Evolutionary conservation across 441 rosid genomes (phyloP).

Genomic region (Corymbia citriodora): DNA sequence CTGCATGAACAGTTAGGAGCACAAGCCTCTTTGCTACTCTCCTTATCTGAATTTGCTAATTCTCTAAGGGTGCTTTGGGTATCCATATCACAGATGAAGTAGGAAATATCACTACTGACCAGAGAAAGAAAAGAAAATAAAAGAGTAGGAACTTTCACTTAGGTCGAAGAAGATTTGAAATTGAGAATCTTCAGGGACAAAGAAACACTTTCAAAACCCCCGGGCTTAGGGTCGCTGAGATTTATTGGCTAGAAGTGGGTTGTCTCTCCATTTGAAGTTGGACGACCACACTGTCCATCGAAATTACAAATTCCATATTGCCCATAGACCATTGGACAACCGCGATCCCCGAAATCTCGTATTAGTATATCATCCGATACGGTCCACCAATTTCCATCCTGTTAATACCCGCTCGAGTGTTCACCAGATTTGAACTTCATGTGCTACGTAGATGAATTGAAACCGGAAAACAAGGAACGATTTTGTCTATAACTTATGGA

Average conservation of each 20-base stretch:
- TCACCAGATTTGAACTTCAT: background rate
- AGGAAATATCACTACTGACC: background rate
- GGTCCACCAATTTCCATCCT: background rate
- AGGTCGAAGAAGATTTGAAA: background rate
- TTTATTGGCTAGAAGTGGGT: background rate
- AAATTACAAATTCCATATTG: background rate
- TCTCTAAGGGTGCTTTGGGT: background rate
- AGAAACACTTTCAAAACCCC: background rate
- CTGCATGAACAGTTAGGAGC: background rate
- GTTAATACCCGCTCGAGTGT: background rate
- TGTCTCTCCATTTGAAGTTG: background rate
- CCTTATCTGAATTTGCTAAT: background rate
- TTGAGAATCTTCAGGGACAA: background rate
- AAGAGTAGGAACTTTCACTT: background rate
- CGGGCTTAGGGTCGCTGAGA: background rate
- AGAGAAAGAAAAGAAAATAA: too few species aligned
- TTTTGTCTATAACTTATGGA: too few species aligned
- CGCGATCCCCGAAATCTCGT: background rate
- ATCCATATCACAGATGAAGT: background rate
- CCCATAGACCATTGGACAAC: background rate
- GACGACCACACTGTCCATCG: background rate
- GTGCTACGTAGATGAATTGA: background rate
- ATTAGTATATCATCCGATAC: background rate
- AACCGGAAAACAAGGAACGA: background rate
- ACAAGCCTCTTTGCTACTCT: background rate